These are phyloP conservation scores for Sporothrix protearum DNA, from an alignment of 2,329 filamentous ascomycete species.

Conservation along the genomic window DNA sequence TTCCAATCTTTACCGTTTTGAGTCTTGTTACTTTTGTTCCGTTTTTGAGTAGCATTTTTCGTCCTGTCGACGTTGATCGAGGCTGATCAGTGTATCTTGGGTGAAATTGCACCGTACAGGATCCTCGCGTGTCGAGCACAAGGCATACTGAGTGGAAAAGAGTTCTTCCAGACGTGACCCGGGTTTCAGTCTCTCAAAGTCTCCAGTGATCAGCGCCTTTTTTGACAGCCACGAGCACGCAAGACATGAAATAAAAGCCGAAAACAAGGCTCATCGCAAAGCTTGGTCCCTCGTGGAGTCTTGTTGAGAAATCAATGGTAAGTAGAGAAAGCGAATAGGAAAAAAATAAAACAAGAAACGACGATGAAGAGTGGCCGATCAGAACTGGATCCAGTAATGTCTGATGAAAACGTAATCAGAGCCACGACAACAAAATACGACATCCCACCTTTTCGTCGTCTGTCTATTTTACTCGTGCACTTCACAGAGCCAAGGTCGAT, in stretches of 20 bases:
- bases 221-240: neutral
- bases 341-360: neutral
- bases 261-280: neutral
- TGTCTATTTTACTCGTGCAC: neutral
- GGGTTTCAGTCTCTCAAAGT: neutral
- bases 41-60: neutral
- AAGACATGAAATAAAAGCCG: neutral
- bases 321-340: neutral
- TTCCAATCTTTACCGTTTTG: neutral
- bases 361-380: neutral
- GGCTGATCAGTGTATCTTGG: neutral
- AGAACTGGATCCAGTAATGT: neutral
- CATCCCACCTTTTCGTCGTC: neutral
- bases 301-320: neutral
- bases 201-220: neutral
- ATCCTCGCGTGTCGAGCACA: neutral
- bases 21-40: neutral
- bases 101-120: neutral
- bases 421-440: neutral
- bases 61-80: neutral
- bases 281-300: neutral
- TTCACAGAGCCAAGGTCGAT: neutral
- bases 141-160: too few relatives aligned
- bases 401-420: neutral
- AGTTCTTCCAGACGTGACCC: neutral